These are phyloP conservation scores for Hypocrella siamensis DNA, from an alignment of 2,329 filamentous ascomycete genomes.

Conservation along the genomic window DNA sequence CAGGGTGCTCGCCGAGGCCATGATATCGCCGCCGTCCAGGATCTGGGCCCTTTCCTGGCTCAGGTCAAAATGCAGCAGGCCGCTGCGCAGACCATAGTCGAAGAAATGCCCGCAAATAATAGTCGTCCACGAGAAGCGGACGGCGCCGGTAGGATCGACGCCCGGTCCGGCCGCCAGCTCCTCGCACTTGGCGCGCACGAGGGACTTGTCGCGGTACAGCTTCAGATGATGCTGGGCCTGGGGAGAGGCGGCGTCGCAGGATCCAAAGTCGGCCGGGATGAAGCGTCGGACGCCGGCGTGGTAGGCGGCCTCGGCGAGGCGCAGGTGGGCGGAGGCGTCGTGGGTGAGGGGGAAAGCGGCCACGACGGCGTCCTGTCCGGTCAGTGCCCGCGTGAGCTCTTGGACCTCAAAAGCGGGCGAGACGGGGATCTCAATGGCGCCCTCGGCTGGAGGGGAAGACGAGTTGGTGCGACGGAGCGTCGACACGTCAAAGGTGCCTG, in stretches of 20 bases:
- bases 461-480: conserved; percentile 34
- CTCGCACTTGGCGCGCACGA: conserved; percentile 15
- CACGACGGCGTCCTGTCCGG: conserved; percentile 42
- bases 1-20: conserved; percentile 33
- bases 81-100: conserved; percentile 30
- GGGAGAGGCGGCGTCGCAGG: conserved; percentile 19
- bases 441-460: conserved; percentile 8
- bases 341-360: conserved; percentile 18
- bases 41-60: conserved; percentile 26
- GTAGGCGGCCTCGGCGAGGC: conserved; percentile 42
- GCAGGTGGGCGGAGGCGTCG: conserved; percentile 26
- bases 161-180: conserved; percentile 14
- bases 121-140: conserved; percentile 32
- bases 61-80: conserved; percentile 25
- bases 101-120: conserved; percentile 27
- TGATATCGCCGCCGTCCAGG: conserved; percentile 33
- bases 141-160: neutral
- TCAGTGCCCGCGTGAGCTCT: conserved; percentile 28
- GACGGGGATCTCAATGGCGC: conserved; percentile 10
- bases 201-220: conserved; percentile 19
- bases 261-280: conserved; percentile 43
- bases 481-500: conserved; percentile 31
- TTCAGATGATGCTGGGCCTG: conserved; percentile 16
- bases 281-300: conserved; percentile 44
- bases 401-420: conserved; percentile 14